Base-by-base conservation (phyloP, 2,329 filamentous ascomycete genomes). In the Trichophyton rubrum region DNA sequence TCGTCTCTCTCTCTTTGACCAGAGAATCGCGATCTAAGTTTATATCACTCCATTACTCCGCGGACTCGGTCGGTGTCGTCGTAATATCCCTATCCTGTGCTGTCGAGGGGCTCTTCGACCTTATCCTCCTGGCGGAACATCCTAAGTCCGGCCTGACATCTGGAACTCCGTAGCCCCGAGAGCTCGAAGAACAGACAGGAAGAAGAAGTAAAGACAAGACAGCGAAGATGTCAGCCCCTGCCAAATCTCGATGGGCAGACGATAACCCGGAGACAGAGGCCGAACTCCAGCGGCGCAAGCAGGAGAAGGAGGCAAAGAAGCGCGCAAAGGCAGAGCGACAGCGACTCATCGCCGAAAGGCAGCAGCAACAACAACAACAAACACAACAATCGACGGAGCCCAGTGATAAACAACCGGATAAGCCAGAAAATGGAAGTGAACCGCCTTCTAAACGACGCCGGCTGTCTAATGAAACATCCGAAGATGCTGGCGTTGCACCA, bases 221-320 rank as follows among this genome's bases (percentile, higher is more conserved):
- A 5, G 24, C 33, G 17, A 70, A 60, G 64, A 88, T 87, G 84
- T 79, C 84, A 56, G 78, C 78, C 68, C 81, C 79, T 70, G 72
- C 75, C 59, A 85, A 83, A 71, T 96, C 92, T 58, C 85, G 92
- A 74, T 99, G 93, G 93, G 89, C 88, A 65, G 83, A 90, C 69
- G 85, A 87, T 53, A 88, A 89, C 67, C 89, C 90, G 66, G 90
- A 96, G 71, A 84, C 84, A 22, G 88, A 84, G 49, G 80, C 86
- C 47, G 85, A 89, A 56, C 60, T 74, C 62, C 85, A 85, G 20
- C 84, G 85, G 69, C 80, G 85, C 60, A 92, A 87, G 74, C 82
- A 80, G 64, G 89, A 93, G 71, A 96, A 92, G 75, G 90, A 95
- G 74, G 87, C 90, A 68, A 95, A 93, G 80, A 90, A 88, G 74